Evolutionary conservation across 805 yeast genomes (phyloP).

Genomic region (Schizosaccharomyces pombe): DNA sequence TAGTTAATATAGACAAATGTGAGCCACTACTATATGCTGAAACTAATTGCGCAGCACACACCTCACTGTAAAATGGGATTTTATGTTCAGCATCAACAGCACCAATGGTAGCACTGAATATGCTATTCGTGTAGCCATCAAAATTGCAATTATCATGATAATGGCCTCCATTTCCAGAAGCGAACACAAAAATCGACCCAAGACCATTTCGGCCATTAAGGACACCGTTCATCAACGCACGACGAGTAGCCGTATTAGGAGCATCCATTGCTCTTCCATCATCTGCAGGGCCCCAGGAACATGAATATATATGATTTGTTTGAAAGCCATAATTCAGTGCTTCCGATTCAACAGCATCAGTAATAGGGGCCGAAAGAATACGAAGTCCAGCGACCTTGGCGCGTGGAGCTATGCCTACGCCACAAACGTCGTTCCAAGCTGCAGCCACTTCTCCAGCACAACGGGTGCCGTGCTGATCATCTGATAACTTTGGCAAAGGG

Average conservation of each 20-base stretch:
- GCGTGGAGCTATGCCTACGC: slow-evolving; percentile 86
- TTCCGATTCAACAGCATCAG: slow-evolving; percentile 75
- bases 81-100: slow-evolving; percentile 71
- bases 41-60: slow-evolving; percentile 84
- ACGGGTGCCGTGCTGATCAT: slow-evolving; percentile 87
- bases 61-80: slow-evolving; percentile 77
- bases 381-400: slow-evolving; percentile 77
- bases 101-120: slow-evolving; percentile 81
- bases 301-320: slow-evolving; percentile 76
- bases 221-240: slow-evolving; percentile 67
- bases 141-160: slow-evolving; percentile 77
- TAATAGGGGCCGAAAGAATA: slow-evolving; percentile 57
- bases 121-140: slow-evolving; percentile 92
- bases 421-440: slow-evolving; percentile 60
- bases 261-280: slow-evolving; percentile 71
- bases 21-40: slow-evolving; percentile 85
- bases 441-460: slow-evolving; percentile 96
- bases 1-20: slow-evolving; percentile 70
- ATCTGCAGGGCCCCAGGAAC: slow-evolving; percentile 97
- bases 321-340: slow-evolving; percentile 62
- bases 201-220: slow-evolving; percentile 56
- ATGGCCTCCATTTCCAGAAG: slow-evolving; percentile 81
- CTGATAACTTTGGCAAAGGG: slow-evolving; percentile 59
- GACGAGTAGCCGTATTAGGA: slow-evolving; percentile 54
- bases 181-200: slow-evolving; percentile 83